A percentile compares a stretch with the other conserved stretches of the same genome.
Evolutionary conservation across 495 filamentous ascomycete genomes (phyloP).

Genomic region (Bathelium albidoporum): DNA sequence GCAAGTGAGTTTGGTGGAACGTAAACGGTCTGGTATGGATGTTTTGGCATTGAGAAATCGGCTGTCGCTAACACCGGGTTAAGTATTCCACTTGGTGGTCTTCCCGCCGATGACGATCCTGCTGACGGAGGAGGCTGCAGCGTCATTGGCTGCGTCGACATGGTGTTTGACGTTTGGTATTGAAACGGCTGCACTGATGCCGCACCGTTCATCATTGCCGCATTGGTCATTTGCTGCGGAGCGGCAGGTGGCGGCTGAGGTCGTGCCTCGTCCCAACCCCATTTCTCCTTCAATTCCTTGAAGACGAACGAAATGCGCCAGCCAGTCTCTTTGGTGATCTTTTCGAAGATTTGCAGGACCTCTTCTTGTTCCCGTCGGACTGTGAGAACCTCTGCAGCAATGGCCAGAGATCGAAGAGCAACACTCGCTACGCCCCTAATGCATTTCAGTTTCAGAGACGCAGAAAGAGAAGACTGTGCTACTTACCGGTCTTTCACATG

Average conservation of each 20-base stretch:
- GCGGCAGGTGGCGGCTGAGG: constrained; percentile 18
- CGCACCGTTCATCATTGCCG: constrained; percentile 9
- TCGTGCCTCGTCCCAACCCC: constrained; percentile 59
- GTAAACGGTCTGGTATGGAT: constrained; percentile 59
- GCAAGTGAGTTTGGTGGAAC: constrained; percentile 26
- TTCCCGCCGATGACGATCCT: constrained; percentile 11
- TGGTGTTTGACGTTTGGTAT: neutral
- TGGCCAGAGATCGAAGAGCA: constrained; percentile 64
- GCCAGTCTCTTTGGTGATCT: constrained; percentile 64
- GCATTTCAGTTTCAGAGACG: constrained; percentile 13
- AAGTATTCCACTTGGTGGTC: constrained; percentile 39
- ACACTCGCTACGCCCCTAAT: constrained; percentile 62
- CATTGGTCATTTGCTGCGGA: constrained; percentile 15
- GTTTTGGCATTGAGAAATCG: constrained; percentile 62
- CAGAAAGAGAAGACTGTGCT: neutral
- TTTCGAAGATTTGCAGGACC: constrained; percentile 63
- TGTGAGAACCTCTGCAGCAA: constrained; percentile 66
- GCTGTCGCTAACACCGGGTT: constrained; percentile 58
- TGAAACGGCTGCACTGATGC: constrained; percentile 9
- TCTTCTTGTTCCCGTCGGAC: constrained; percentile 69
- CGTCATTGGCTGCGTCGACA: constrained; percentile 5
- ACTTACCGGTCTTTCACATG: constrained; percentile 65
- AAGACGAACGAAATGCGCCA: constrained; percentile 64
- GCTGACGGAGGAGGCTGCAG: constrained; percentile 12
- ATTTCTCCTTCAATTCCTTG: constrained; percentile 58